phyloP scores from a whole-genome alignment of 805 yeast species.

The Sugiyamaella lignohabitans region DNA sequence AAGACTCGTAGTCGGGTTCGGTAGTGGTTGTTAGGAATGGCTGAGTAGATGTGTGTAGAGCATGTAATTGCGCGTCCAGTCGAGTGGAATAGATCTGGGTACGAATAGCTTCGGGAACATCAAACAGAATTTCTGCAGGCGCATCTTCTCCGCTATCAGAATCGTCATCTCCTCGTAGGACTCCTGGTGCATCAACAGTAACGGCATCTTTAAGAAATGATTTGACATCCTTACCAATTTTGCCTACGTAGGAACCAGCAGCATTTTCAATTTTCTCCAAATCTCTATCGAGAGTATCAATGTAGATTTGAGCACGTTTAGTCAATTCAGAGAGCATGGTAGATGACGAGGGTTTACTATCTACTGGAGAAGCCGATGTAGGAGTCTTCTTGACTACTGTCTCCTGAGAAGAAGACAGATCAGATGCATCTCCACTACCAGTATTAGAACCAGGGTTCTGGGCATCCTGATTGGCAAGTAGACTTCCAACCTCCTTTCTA shows the following conservation, averaged over 20 bases:
- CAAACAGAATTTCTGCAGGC: slow-evolving; percentile 40
- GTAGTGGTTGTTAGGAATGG: slow-evolving; percentile 36
- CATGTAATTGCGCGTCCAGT: slow-evolving; percentile 56
- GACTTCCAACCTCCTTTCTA: slow-evolving; percentile 4
- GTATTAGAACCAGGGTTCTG: neutral
- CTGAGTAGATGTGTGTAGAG: slow-evolving; percentile 45
- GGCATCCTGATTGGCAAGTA: slow-evolving; percentile 1
- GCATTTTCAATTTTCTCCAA: slow-evolving; percentile 66
- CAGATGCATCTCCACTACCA: neutral
- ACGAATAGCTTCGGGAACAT: slow-evolving; percentile 35
- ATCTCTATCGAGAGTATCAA: slow-evolving; percentile 68
- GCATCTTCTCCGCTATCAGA: slow-evolving; percentile 28
- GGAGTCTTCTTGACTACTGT: slow-evolving; percentile 6
- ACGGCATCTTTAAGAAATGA: slow-evolving; percentile 41
- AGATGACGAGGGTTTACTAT: too few species aligned
- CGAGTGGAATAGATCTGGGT: slow-evolving; percentile 43
- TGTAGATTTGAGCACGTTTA: slow-evolving; percentile 49
- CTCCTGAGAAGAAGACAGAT: slow-evolving; percentile 10
- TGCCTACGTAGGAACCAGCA: slow-evolving; percentile 55
- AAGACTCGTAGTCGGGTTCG: slow-evolving; percentile 34
- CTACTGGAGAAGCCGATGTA: too few species aligned
- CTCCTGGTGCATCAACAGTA: slow-evolving; percentile 23
- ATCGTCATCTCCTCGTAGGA: slow-evolving; percentile 16
- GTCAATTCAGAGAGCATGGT: slow-evolving; percentile 30
- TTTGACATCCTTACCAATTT: slow-evolving; percentile 43